Conservation (phyloP, 192 early-diverging fungal genomes). For the Lobosporangium transversale region DNA sequence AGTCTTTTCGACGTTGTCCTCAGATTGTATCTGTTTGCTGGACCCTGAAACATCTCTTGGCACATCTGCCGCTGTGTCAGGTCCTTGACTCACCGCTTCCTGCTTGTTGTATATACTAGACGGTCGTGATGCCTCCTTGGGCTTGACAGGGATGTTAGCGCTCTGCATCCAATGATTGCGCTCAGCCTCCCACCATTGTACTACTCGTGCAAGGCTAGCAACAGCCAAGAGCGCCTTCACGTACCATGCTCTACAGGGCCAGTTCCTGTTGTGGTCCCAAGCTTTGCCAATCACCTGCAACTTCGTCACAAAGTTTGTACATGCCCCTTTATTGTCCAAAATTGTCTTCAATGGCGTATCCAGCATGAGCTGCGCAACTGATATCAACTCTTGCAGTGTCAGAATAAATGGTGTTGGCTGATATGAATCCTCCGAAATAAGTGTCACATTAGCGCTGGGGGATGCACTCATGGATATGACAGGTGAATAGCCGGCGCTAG, state of each 20-base stretch:
- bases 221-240: constrained; percentile 76
- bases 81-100: no score
- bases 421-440: constrained; percentile 62
- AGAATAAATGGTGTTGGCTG: constrained; percentile 66
- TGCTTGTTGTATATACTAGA: constrained; percentile 29
- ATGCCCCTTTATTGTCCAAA: constrained; percentile 69
- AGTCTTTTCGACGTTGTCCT: background rate
- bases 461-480: constrained; percentile 27
- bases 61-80: background rate
- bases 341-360: constrained; percentile 69
- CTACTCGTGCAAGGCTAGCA: constrained; percentile 76
- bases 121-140: constrained; percentile 40
- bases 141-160: constrained; percentile 25
- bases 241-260: constrained; percentile 69
- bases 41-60: background rate
- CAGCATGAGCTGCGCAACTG: constrained; percentile 75
- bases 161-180: constrained; percentile 68
- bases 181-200: constrained; percentile 85
- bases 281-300: constrained; percentile 68
- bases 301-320: constrained; percentile 65
- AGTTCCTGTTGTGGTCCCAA: constrained; percentile 73
- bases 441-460: constrained; percentile 52
- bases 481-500: constrained; percentile 21
- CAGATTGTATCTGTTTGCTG: background rate
- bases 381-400: constrained; percentile 73